These are phyloP conservation scores for Thielaviopsis populi DNA, from an alignment of 2,329 filamentous ascomycete species.

Conservation along the genomic window DNA sequence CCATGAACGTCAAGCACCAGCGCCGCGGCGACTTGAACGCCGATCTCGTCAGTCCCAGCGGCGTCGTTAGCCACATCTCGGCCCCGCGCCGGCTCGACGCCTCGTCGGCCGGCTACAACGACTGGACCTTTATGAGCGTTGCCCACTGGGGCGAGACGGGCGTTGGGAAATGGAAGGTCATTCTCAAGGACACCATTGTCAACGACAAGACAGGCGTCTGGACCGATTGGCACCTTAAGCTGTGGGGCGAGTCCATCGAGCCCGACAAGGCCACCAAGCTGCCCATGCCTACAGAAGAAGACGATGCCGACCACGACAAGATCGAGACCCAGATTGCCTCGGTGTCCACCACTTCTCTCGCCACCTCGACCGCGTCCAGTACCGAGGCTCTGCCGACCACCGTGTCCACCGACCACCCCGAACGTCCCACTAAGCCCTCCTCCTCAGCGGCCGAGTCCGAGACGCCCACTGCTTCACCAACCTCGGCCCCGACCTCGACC, in stretches of 20 bases:
- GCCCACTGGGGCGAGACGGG: slow-evolving; percentile 90
- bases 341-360: slow-evolving; percentile 28
- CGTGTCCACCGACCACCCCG: slow-evolving; percentile 46
- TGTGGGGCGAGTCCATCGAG: slow-evolving; percentile 85
- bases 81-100: slow-evolving; percentile 57
- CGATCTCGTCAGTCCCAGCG: slow-evolving; percentile 71
- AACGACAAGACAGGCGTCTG: slow-evolving; percentile 69
- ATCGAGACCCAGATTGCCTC: slow-evolving; percentile 42
- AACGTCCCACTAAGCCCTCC: slow-evolving; percentile 45
- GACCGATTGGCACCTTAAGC: slow-evolving; percentile 79
- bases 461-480: slow-evolving; percentile 30
- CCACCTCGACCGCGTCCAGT: slow-evolving; percentile 46
- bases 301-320: slow-evolving; percentile 67
- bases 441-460: slow-evolving; percentile 19
- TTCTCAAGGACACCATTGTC: slow-evolving; percentile 69
- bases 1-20: slow-evolving; percentile 86
- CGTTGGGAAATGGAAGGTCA: slow-evolving; percentile 75
- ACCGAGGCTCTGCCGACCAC: slow-evolving; percentile 25
- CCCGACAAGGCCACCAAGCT: slow-evolving; percentile 54
- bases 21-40: slow-evolving; percentile 85
- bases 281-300: slow-evolving; percentile 67
- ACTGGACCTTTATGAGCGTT: slow-evolving; percentile 99
- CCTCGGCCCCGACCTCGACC: slow-evolving; percentile 29
- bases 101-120: slow-evolving; percentile 55
- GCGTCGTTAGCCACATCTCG: slow-evolving; percentile 70